Percentiles rank a stretch among this genome's conserved stretches.
Conservation (phyloP, 2,329 filamentous ascomycete genomes). For the Diaporthe sp. region DNA sequence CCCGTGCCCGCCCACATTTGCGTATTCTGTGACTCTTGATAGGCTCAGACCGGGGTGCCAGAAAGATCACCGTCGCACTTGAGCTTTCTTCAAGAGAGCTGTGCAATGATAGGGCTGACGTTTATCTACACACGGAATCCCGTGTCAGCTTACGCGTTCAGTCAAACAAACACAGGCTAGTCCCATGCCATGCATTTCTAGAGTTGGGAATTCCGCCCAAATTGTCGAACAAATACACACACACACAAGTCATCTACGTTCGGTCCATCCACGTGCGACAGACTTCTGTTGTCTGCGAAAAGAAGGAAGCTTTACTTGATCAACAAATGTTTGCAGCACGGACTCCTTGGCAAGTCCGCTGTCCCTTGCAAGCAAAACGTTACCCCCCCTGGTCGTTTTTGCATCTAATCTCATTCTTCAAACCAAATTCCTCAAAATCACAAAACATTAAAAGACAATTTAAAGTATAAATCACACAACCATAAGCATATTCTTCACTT, state of each 20-base stretch:
- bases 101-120: neutral
- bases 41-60: neutral
- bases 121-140: neutral
- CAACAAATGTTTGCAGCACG: neutral
- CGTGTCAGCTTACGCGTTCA: neutral
- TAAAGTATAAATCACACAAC: too few relatives aligned
- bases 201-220: neutral
- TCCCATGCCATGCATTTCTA: neutral
- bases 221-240: neutral
- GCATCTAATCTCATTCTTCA: too few relatives aligned
- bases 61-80: neutral
- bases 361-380: too few relatives aligned
- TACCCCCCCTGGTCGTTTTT: too few relatives aligned
- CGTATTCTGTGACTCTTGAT: neutral
- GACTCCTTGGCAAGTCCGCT: constrained; percentile 3
- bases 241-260: too few relatives aligned
- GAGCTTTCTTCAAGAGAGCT: neutral
- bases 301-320: neutral
- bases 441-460: too few relatives aligned
- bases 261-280: neutral
- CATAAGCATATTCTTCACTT: too few relatives aligned
- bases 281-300: too few relatives aligned
- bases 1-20: neutral
- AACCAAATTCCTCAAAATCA: too few relatives aligned
- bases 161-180: neutral